phyloP scores from a whole-genome alignment of 179 eudicot genomes.

The Silene coronaria region DNA sequence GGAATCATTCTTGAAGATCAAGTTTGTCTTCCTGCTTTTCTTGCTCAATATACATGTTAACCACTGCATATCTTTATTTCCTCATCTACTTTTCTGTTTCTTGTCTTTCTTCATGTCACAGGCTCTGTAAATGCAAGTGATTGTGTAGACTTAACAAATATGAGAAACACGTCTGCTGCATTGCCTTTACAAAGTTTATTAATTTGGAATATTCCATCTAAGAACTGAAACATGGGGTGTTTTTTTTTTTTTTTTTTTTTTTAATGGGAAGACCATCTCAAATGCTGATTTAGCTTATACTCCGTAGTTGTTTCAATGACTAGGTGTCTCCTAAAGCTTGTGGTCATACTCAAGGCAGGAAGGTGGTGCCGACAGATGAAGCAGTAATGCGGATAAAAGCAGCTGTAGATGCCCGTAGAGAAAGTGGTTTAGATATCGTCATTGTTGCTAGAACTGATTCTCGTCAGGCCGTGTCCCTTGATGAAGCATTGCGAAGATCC shows the following conservation, averaged over 20 bases:
- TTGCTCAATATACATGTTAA: slow-evolving; percentile 7
- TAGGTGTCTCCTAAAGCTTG: slow-evolving; percentile 98
- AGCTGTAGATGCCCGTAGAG: slow-evolving; percentile 89
- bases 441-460: slow-evolving; percentile 94
- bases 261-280: neutral
- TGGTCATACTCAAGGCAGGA: slow-evolving; percentile 90
- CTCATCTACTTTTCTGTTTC: neutral
- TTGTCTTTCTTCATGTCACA: neutral
- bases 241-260: neutral
- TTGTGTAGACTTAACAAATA: neutral
- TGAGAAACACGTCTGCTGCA: neutral
- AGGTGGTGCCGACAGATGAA: slow-evolving; percentile 83
- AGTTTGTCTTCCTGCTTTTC: slow-evolving; percentile 35
- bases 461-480: slow-evolving; percentile 86
- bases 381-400: slow-evolving; percentile 90
- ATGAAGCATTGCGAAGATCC: slow-evolving; percentile 78
- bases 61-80: neutral
- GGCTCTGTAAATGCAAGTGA: neutral
- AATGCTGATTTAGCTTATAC: slow-evolving; percentile 16
- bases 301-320: slow-evolving; percentile 19
- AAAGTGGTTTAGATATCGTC: slow-evolving; percentile 86
- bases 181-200: neutral
- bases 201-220: neutral
- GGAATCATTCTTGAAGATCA: slow-evolving; percentile 98
- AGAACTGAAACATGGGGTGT: neutral